Percentiles rank a stretch among this genome's conserved stretches.
These are phyloP conservation scores for Babesia bigemina DNA, from an alignment of 169 alveolate species.

Conservation along the genomic window DNA sequence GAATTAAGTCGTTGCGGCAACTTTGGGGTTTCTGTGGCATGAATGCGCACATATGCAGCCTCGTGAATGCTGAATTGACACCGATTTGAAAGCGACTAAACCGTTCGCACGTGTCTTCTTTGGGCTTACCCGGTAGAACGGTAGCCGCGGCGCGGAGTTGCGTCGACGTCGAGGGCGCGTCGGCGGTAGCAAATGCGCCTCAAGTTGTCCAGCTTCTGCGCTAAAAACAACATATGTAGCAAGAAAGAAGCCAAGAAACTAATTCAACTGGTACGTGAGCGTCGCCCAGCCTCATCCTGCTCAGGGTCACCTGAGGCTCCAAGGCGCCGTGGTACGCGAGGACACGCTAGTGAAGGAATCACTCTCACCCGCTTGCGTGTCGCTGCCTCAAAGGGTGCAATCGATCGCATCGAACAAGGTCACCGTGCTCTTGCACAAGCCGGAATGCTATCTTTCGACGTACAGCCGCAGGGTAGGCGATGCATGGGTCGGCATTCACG, in stretches of 20 bases:
- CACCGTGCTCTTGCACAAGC: slow-evolving; percentile 60
- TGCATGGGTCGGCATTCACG: background rate
- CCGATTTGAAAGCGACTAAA: no score
- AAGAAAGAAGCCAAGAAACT: slow-evolving; percentile 45
- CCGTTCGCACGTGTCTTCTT: no score
- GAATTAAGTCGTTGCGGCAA: no score
- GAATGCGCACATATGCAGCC: no score
- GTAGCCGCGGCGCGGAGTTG: no score
- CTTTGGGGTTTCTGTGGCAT: no score
- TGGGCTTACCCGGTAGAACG: no score
- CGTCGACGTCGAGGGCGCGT: background rate
- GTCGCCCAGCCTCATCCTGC: background rate
- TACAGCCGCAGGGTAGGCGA: slow-evolving; percentile 25
- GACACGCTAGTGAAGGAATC: slow-evolving; percentile 15
- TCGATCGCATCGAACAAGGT: slow-evolving; percentile 22
- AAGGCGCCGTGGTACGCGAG: slow-evolving; percentile 11
- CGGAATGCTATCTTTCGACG: slow-evolving; percentile 58
- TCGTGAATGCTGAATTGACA: no score
- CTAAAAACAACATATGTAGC: slow-evolving; percentile 33
- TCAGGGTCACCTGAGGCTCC: slow-evolving; percentile 17
- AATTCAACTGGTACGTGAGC: slow-evolving; percentile 33
- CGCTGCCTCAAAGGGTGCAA: slow-evolving; percentile 7
- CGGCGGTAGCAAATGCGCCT: slow-evolving; percentile 10
- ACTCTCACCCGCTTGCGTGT: slow-evolving; percentile 3
- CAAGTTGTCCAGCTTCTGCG: slow-evolving; percentile 13